Evolutionary conservation across 768 basidiomycete species (phyloP).

Genomic region (Favolaschia claudopus): DNA sequence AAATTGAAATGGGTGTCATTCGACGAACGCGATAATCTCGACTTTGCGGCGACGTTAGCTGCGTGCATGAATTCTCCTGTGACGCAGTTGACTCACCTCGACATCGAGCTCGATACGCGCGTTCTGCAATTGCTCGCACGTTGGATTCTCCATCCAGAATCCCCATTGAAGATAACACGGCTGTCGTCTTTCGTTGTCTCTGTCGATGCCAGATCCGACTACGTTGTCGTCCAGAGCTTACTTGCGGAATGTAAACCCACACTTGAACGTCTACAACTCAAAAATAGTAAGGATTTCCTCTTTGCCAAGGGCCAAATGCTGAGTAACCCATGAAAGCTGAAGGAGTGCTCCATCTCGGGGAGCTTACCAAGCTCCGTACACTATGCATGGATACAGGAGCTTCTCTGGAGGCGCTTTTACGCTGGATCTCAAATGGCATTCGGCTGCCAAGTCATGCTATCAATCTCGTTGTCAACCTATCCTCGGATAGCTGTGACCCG

Average conservation of each 20-base stretch:
- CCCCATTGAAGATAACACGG: slow-evolving; percentile 8
- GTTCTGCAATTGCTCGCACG: slow-evolving; percentile 5
- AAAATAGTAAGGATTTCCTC: neutral
- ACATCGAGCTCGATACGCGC: slow-evolving; percentile 9
- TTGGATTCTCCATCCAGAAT: slow-evolving; percentile 19
- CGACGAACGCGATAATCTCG: slow-evolving; percentile 18
- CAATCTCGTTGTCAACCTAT: neutral
- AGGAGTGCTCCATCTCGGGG: neutral
- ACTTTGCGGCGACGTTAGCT: slow-evolving; percentile 12
- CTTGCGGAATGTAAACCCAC: neutral
- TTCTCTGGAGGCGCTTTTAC: neutral
- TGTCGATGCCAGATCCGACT: neutral
- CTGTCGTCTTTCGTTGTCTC: slow-evolving; percentile 7
- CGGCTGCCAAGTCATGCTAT: neutral
- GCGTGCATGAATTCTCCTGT: slow-evolving; percentile 10
- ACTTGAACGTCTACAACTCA: slow-evolving; percentile 5
- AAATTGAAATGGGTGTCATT: slow-evolving; percentile 19
- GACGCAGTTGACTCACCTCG: slow-evolving; percentile 1
- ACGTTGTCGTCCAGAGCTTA: neutral
- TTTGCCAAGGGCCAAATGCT: neutral
- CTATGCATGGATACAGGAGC: neutral
- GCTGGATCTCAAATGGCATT: neutral
- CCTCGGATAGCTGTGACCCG: neutral
- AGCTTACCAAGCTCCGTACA: neutral
- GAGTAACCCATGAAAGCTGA: neutral